Evolutionary conservation across 768 basidiomycete species (phyloP), one percentile per base, ranked within the genome.

Genomic region (Termitomyces sp.): DNA sequence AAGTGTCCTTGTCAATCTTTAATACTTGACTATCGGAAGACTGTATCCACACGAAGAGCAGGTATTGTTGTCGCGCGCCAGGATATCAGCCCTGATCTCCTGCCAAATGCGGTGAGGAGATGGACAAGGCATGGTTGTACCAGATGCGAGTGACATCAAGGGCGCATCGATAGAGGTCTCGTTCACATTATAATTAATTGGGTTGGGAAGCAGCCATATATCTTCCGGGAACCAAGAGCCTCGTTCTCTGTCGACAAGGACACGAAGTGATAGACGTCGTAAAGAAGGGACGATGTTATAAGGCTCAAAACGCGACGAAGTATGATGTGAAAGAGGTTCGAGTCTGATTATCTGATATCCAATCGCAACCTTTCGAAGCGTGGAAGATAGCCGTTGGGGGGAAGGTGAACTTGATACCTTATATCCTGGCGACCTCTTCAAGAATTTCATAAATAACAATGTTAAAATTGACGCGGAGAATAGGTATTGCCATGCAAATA

Each of bases 1-100:
- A 63, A 26, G 48, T 54, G 39, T 63, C 48, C 22, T 61, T 57
- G 47, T 56, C 54, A 9, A 63, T 26, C 37, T 44, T 63, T 44
- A 53, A 57, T n/a, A n/a, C n/a, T n/a, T n/a, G n/a, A n/a, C n/a
- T 34, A 50, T 61, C 44, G 43, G 44, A 27, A 26, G 56, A 18
- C n/a, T 37, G 32, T 61, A 63, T 12, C 46, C 52, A 20, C 62
- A 63, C 16, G 53, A 55, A 34, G 56, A 61, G 47, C 57, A 63
- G 18, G 60, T 61, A 31, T 29, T 18, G 36, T 61, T 50, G 20
- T 63, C 53, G 24, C 60, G 62, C 3, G 16, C 16, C 5, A 63
- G 41, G 22, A 63, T 53, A 10, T 51, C 46, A 26, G 56, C 32
- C 27, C 49, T 47, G 8, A 63, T 50, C 26, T 39, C 26, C 18